Conservation (phyloP, 2,329 filamentous ascomycete species). For the Cadophora sp. region DNA sequence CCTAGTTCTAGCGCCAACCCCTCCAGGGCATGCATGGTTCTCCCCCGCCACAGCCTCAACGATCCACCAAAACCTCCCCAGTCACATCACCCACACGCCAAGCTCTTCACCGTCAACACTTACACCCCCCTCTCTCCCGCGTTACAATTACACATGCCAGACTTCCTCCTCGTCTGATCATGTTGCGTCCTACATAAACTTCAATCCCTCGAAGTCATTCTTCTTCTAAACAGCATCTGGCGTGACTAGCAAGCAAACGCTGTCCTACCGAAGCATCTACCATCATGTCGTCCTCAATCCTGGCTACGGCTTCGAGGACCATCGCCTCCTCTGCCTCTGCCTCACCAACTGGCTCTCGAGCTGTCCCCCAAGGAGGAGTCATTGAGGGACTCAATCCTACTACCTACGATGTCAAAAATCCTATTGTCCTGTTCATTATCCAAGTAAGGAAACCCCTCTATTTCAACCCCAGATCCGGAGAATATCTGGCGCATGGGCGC, state of each 20-base stretch:
- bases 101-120: slow-evolving; percentile 10
- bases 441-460: slow-evolving; percentile 55
- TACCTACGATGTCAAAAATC: slow-evolving; percentile 66
- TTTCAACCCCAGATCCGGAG: background rate
- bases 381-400: slow-evolving; percentile 69
- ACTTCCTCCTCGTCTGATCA: slow-evolving; percentile 9
- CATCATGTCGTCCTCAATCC: slow-evolving; percentile 13
- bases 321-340: slow-evolving; percentile 28
- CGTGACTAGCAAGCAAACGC: slow-evolving; percentile 6
- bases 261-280: slow-evolving; percentile 1
- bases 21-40: background rate
- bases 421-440: slow-evolving; percentile 73
- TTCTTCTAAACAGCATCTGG: background rate
- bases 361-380: slow-evolving; percentile 63
- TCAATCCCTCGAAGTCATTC: slow-evolving; percentile 11
- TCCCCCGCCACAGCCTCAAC: slow-evolving; percentile 20
- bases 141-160: background rate
- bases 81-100: background rate
- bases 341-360: slow-evolving; percentile 32
- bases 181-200: slow-evolving; percentile 10
- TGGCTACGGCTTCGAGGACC: slow-evolving; percentile 11
- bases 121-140: background rate
- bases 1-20: background rate
- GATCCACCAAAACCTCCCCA: background rate
- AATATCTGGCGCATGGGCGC: slow-evolving; percentile 9